Evolutionary conservation across 805 yeast species (phyloP).

Genomic region (Saccharomycopsis fodiens): DNA sequence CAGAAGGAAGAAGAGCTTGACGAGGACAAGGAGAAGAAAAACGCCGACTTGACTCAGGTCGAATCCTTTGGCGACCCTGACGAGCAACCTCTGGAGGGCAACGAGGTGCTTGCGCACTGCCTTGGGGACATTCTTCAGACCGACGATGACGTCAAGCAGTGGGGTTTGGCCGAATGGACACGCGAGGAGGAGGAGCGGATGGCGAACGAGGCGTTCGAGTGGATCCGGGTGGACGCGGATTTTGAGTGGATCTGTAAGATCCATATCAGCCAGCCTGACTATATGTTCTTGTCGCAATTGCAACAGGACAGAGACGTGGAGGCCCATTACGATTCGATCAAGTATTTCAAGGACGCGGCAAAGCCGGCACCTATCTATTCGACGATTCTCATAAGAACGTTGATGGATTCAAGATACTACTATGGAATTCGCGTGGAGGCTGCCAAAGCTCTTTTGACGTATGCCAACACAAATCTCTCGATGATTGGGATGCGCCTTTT

Average conservation of each 20-base stretch:
- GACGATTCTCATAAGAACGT: constrained; percentile 67
- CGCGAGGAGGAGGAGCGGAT: constrained; percentile 61
- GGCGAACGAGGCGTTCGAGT: constrained; percentile 85
- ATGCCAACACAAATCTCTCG: constrained; percentile 52
- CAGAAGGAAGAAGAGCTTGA: constrained; percentile 16
- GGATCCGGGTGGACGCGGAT: constrained; percentile 97
- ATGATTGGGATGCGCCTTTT: constrained; percentile 71
- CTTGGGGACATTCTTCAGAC: constrained; percentile 73
- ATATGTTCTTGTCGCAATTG: constrained; percentile 89
- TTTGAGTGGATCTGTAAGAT: constrained; percentile 91
- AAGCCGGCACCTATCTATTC: constrained; percentile 62
- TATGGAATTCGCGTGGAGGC: constrained; percentile 89
- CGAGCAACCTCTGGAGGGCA: constrained; percentile 24
- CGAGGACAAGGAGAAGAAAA: constrained; percentile 21
- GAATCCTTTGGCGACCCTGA: constrained; percentile 26
- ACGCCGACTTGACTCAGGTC: constrained; percentile 23
- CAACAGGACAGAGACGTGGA: constrained; percentile 95
- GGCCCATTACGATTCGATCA: constrained; percentile 83
- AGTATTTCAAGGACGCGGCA: constrained; percentile 55
- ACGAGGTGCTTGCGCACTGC: constrained; percentile 39
- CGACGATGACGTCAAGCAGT: constrained; percentile 51
- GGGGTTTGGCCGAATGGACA: constrained; percentile 70
- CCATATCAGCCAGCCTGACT: constrained; percentile 81
- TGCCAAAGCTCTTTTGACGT: constrained; percentile 64
- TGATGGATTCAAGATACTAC: constrained; percentile 77